phyloP scores from a whole-genome alignment of 768 basidiomycete genomes.

The Dioszegia aurantiaca region DNA sequence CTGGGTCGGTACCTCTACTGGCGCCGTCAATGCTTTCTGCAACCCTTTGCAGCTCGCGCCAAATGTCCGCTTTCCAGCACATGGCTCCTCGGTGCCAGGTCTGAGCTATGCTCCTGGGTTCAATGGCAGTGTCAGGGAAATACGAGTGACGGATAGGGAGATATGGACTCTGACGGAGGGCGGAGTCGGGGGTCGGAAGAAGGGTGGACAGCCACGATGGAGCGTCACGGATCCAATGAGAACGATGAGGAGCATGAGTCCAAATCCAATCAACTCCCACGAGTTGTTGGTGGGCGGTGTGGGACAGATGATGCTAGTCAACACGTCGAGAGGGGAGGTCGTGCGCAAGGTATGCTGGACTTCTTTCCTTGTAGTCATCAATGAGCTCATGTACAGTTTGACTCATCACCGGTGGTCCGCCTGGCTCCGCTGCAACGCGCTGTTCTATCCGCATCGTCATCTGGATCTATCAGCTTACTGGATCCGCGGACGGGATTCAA shows the following conservation, averaged over 20 bases:
- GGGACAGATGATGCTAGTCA: conserved; percentile 54
- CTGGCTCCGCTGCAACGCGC: conserved; percentile 33
- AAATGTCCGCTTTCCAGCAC: conserved; percentile 48
- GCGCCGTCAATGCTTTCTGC: conserved; percentile 65
- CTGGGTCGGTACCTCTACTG: conserved; percentile 76
- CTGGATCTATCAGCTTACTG: conserved; percentile 42
- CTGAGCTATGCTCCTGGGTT: conserved; percentile 19
- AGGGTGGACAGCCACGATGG: conserved; percentile 53
- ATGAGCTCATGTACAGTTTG: conserved; percentile 21
- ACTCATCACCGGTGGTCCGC: conserved; percentile 33
- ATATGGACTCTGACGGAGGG: conserved; percentile 57
- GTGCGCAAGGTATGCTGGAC: conserved; percentile 39
- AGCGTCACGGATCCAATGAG: conserved; percentile 44
- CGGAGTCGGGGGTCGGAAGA: conserved; percentile 52
- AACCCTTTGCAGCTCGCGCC: conserved; percentile 53
- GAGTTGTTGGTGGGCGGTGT: conserved; percentile 50
- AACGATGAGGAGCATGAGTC: conserved; percentile 38
- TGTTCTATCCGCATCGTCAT: conserved; percentile 30
- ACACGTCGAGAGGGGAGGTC: conserved; percentile 45
- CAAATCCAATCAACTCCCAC: conserved; percentile 49
- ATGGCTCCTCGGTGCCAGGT: conserved; percentile 50
- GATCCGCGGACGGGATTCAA: conserved; percentile 45
- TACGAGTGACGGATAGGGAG: conserved; percentile 74
- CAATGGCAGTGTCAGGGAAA: conserved; percentile 61
- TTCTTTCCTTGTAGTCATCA: neutral